Evolutionary conservation across 2,329 filamentous ascomycete species (phyloP), one percentile per base, ranked within the genome.

Genomic region (Aquanectria penicillioides): DNA sequence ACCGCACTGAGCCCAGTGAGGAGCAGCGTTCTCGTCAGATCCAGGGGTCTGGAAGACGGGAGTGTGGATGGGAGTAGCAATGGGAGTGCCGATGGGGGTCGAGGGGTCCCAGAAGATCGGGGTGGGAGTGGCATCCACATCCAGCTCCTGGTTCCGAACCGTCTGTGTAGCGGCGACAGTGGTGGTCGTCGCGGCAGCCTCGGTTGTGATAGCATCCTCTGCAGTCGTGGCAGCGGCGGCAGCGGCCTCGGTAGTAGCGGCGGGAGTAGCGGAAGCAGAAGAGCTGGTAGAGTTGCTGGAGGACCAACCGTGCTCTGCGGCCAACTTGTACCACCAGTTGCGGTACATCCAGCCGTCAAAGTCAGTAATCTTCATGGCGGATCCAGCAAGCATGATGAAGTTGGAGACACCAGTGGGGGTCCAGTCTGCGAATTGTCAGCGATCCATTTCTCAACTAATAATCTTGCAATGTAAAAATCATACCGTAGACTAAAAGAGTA

Each of bases 301-400:
- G 3, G 41, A 26, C 70, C 69, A 73, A 40, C 57, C 61, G 18
- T 71, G 64, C 37, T 67, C 66, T 13, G 64, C 63, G 9, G 70
- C 66, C 17, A 73, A 62, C 54, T 73, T 67, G 58, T 73, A 71
- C 78, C 78, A 81, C 77, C 78, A 81, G 64, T 81, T 78, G 17
- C 79, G 72, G 43, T 75, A 70, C 79, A 81, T 81, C 80, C 79
- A 81, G 23, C 75, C 78, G 57, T 81, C 79, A 50, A 82, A 81
- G 36, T 81, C 78, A 5, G 79, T 82, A 40, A 81, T 75, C 44
- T 72, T 63, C 26, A 66, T 73, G 1, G 80, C 71, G 34, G 74
- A 74, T 5, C 79, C 79, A 18, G 79, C 77, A 34, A 75, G 64
- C 80, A 81, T 81, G 58, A 82, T 75, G 66, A 82, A 82, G 63